Evolutionary conservation across 768 basidiomycete species (phyloP), one percentile per base, ranked within the genome.

Genomic region (Lepiota brunneoincarnata): DNA sequence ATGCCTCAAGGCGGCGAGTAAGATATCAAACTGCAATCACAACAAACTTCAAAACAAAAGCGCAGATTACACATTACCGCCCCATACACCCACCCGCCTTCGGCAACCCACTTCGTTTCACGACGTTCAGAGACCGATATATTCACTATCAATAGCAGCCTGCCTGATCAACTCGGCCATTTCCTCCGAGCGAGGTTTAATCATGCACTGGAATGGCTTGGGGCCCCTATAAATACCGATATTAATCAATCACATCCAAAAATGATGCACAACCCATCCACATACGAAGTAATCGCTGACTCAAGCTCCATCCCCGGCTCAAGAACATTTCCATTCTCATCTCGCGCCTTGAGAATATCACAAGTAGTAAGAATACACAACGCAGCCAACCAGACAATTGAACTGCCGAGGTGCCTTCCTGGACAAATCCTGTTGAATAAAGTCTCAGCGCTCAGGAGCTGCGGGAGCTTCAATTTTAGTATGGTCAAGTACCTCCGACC

Each of bases 401-500:
- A 59, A 49, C 77, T 7, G 77, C 83, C 53, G 83, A 75, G 57
- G 77, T 69, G 46, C 75, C 58, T 69, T 11, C 83, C 82, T 9
- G 82, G 81, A 59, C 83, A 86, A 51, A 76, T 70, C 52, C 79
- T 80, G 46, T 12, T 49, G 41, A 45, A 42, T 45, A 31, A 35
- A 26, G 11, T 40, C 44, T 54, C 50, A 36, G 41, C 39, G 17
- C 28, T 56, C n/a, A 11, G 20, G 36, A n/a, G 4, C 23, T 9
- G 48, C n/a, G 14, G 10, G 7, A 23, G n/a, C n/a, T 18, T 28
- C 47, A 53, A 52, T 39, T 43, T 45, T 26, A 35, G 48, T 14
- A 4, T 20, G 35, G 42, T n/a, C 23, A 49, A 67, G 65, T 50
- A 79, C 78, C 80, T 70, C 47, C 82, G 71, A 36, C 82, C 82